Percentiles rank a stretch among this genome's conserved stretches.
Conservation (phyloP, 106 monocot species). For the Dendrobium nobile region DNA sequence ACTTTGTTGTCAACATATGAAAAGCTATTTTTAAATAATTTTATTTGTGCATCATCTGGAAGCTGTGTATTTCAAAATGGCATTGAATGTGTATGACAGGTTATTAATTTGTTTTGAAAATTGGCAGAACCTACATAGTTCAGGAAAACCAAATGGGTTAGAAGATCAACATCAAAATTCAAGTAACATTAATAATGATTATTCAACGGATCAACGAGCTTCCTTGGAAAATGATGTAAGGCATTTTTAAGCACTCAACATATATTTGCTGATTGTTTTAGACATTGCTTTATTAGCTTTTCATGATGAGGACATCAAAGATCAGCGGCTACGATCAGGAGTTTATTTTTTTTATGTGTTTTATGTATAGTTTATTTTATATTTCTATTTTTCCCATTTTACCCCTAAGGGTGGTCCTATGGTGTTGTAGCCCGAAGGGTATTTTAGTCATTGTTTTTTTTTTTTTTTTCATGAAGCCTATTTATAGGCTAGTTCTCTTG, state of each 20-base stretch:
- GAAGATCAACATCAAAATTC: conserved; percentile 1
- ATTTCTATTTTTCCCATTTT: too few species aligned
- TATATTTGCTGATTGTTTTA: background rate
- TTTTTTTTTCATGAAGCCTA: too few species aligned
- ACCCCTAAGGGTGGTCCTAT: too few species aligned
- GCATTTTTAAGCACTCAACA: background rate
- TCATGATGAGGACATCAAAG: background rate
- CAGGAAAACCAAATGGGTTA: background rate
- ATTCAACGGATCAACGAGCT: conserved; percentile 23
- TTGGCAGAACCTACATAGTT: conserved; percentile 2
- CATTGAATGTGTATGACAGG: background rate
- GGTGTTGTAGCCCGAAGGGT: too few species aligned
- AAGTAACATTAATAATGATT: background rate
- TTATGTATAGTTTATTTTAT: too few species aligned
- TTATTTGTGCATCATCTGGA: too few species aligned
- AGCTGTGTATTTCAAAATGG: too few species aligned
- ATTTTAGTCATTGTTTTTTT: too few species aligned
- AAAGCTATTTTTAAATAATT: background rate
- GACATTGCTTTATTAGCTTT: background rate
- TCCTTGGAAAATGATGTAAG: conserved; percentile 73
- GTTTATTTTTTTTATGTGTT: too few species aligned
- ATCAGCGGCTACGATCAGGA: too few species aligned
- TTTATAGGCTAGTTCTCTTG: too few species aligned
- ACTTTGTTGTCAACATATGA: background rate
- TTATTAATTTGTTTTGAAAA: conserved; percentile 4